Conservation (phyloP, 768 basidiomycete species). For the Rubroboletus satanas region DNA sequence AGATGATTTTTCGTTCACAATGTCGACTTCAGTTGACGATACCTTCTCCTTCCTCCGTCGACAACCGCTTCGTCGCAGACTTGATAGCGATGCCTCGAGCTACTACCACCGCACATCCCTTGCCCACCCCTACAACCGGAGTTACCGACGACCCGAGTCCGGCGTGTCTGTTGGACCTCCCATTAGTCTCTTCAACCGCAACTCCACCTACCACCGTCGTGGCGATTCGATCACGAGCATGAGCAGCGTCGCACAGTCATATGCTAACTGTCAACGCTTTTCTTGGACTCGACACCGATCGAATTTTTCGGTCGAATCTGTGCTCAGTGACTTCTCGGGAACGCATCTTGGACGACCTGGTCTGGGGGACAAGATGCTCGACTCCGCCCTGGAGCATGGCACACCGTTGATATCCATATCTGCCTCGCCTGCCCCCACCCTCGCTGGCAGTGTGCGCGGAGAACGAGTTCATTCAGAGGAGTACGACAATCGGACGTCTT, state of each 20-base stretch:
- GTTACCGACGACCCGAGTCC: constrained; percentile 62
- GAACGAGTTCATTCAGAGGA: constrained; percentile 11
- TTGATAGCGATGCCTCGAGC: constrained; percentile 74
- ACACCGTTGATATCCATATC: constrained; percentile 60
- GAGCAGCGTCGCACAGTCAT: constrained; percentile 55
- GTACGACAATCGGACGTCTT: constrained; percentile 40
- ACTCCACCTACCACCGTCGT: constrained; percentile 48
- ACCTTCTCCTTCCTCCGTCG: constrained; percentile 61
- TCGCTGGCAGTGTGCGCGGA: constrained; percentile 15
- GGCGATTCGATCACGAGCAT: constrained; percentile 58
- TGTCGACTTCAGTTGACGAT: constrained; percentile 57
- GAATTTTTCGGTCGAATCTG: constrained; percentile 60
- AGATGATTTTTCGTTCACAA: constrained; percentile 55
- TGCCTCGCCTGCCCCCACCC: constrained; percentile 56
- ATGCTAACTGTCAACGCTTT: constrained; percentile 51
- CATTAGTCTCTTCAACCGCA: constrained; percentile 68
- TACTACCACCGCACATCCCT: constrained; percentile 56
- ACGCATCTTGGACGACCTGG: constrained; percentile 64
- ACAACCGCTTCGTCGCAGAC: constrained; percentile 44
- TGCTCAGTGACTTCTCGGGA: constrained; percentile 59
- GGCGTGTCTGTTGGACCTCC: constrained; percentile 61
- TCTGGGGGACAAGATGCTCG: constrained; percentile 86
- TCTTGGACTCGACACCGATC: constrained; percentile 58
- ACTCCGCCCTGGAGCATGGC: constrained; percentile 48
- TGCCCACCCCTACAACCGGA: constrained; percentile 38